Conservation (phyloP, 2,329 filamentous ascomycete genomes). For the Colletotrichum lupini region DNA sequence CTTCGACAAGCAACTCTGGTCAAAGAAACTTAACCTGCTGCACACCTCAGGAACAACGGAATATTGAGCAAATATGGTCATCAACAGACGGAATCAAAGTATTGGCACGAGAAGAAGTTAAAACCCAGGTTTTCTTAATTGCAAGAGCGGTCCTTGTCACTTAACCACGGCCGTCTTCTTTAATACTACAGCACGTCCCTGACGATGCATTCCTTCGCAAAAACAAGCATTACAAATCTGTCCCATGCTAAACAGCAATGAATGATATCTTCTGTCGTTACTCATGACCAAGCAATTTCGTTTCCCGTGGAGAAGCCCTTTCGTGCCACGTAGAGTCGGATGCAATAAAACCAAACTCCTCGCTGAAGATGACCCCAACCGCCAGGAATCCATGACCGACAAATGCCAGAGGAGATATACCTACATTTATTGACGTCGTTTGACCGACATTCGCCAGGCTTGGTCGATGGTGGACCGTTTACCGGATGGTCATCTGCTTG, state of each 20-base stretch:
- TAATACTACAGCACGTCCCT: background rate
- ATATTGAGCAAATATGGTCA: no score
- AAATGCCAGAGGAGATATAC: conserved; percentile 58
- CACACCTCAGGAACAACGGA: no score
- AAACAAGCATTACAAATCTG: conserved; percentile 5
- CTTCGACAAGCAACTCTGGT: no score
- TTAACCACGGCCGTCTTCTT: conserved; percentile 5
- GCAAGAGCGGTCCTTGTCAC: conserved; percentile 2
- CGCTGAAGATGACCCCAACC: conserved; percentile 53
- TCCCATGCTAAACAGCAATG: conserved; percentile 7
- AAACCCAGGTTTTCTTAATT: background rate
- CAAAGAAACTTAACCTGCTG: no score
- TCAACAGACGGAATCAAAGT: background rate
- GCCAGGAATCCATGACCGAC: conserved; percentile 50
- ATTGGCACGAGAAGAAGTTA: background rate
- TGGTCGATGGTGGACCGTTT: conserved; percentile 45
- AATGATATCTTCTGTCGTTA: conserved; percentile 26
- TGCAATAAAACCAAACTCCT: conserved; percentile 59
- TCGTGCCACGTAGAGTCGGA: conserved; percentile 61
- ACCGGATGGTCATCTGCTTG: conserved; percentile 96
- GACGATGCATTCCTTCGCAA: background rate
- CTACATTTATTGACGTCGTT: conserved; percentile 52
- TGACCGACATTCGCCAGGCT: conserved; percentile 36
- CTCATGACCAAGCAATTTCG: conserved; percentile 37
- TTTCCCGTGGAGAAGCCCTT: conserved; percentile 56